Conservation (phyloP, 2,329 filamentous ascomycete species). For the Pyrenochaeta sp. region DNA sequence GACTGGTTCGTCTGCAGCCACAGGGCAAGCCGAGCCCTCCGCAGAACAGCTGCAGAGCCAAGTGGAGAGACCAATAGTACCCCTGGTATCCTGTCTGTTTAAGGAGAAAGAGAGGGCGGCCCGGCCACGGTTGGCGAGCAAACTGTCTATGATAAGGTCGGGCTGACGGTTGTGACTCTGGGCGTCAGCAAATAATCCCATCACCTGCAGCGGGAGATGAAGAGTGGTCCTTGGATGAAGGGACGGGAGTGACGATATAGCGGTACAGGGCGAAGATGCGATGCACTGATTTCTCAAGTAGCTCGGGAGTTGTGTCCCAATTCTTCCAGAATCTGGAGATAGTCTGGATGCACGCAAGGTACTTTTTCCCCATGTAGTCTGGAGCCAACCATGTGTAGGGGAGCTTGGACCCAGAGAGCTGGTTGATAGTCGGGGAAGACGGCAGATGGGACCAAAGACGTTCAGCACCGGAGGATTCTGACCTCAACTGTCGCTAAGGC, state of each 20-base stretch:
- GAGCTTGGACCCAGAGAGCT: conserved; percentile 17
- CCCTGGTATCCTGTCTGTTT: conserved; percentile 10
- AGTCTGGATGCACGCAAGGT: conserved; percentile 8
- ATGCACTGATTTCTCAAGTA: not conserved
- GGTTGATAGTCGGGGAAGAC: conserved; percentile 19
- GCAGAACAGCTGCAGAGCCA: conserved; percentile 22
- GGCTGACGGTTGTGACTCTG: conserved; percentile 24
- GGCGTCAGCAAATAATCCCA: conserved; percentile 36
- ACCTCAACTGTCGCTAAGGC: conserved; percentile 7
- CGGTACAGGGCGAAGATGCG: not conserved
- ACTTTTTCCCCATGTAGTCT: conserved; percentile 2
- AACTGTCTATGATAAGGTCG: conserved; percentile 35
- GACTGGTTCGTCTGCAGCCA: conserved; percentile 32
- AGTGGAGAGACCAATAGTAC: conserved; percentile 22
- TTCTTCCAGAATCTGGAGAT: not conserved
- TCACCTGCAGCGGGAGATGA: conserved; percentile 27
- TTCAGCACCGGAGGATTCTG: conserved; percentile 9
- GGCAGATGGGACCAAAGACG: conserved; percentile 7
- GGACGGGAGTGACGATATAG: not conserved
- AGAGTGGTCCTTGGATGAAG: not conserved
- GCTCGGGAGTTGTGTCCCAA: not conserved
- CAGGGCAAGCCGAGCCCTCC: conserved; percentile 22
- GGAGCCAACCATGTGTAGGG: conserved; percentile 4
- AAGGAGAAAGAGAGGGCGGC: conserved; percentile 12
- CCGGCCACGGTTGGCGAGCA: conserved; percentile 15